Evolutionary conservation across 106 monocot genomes (phyloP).

Genomic region (Chionographis japonica): DNA sequence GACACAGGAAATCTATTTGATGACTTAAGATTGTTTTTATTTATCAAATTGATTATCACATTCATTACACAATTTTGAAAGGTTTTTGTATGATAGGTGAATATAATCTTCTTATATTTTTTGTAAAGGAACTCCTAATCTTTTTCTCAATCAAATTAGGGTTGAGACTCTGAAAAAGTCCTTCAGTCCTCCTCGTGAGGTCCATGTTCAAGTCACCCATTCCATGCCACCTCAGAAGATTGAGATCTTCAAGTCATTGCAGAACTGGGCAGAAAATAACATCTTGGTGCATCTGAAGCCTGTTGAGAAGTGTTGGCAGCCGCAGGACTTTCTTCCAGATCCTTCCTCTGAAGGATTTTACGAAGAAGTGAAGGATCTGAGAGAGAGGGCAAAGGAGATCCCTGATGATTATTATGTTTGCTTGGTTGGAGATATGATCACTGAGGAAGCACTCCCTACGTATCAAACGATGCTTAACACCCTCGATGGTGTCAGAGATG

Average conservation of each 20-base stretch:
- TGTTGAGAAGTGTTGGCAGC: conserved; percentile 20
- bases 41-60: too few relatives aligned
- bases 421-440: conserved; percentile 24
- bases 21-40: too few relatives aligned
- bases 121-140: too few relatives aligned
- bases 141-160: background rate
- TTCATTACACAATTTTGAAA: too few relatives aligned
- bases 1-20: too few relatives aligned
- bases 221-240: conserved; percentile 16
- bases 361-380: conserved; percentile 10
- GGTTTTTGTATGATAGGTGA: too few relatives aligned
- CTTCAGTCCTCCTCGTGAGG: background rate
- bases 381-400: conserved; percentile 7
- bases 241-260: conserved; percentile 11
- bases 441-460: conserved; percentile 21
- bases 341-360: conserved; percentile 4
- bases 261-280: conserved; percentile 8
- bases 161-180: background rate
- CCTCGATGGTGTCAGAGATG: conserved; percentile 13
- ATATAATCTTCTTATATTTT: too few relatives aligned
- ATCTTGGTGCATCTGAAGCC: conserved; percentile 13
- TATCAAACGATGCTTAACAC: conserved; percentile 22
- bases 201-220: conserved; percentile 1
- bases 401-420: conserved; percentile 19
- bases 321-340: conserved; percentile 18